Percentiles rank a stretch among this genome's conserved stretches.
These are phyloP conservation scores for Marasmius sp. DNA, from an alignment of 1,284 basidiomycete genomes.

Conservation along the genomic window DNA sequence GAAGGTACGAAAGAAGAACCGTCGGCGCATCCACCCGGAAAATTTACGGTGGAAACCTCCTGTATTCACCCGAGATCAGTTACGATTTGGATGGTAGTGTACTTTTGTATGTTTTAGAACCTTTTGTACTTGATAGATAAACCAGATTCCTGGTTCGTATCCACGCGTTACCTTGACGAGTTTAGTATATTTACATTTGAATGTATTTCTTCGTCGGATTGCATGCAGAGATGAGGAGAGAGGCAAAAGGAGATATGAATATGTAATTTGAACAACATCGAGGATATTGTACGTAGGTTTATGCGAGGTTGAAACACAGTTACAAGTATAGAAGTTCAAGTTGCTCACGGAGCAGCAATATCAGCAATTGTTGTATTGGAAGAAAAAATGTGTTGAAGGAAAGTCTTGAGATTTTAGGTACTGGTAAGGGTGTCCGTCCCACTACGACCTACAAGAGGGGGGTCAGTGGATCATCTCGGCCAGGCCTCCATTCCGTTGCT, in stretches of 20 bases:
- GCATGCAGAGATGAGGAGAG: too few relatives aligned
- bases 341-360: not conserved
- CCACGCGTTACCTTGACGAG: too few relatives aligned
- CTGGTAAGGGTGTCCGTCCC: too few relatives aligned
- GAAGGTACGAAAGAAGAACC: constrained; percentile 79
- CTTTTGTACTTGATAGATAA: not conserved
- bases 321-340: too few relatives aligned
- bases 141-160: too few relatives aligned
- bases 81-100: constrained; percentile 81
- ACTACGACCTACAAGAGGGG: not conserved
- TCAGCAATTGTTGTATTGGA: not conserved
- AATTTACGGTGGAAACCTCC: constrained; percentile 93
- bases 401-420: not conserved
- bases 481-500: constrained; percentile 70
- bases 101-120: not conserved
- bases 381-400: too few relatives aligned
- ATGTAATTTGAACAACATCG: too few relatives aligned
- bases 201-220: too few relatives aligned
- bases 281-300: too few relatives aligned
- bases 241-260: too few relatives aligned
- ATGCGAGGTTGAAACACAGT: too few relatives aligned
- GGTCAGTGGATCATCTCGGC: constrained; percentile 54
- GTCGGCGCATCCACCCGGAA: constrained; percentile 80
- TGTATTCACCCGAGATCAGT: constrained; percentile 86
- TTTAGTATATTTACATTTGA: too few relatives aligned